Evolutionary conservation across 1,284 basidiomycete genomes (phyloP), one percentile per base, ranked within the genome.

Genomic region (Pseudozyma tsukubaensis): DNA sequence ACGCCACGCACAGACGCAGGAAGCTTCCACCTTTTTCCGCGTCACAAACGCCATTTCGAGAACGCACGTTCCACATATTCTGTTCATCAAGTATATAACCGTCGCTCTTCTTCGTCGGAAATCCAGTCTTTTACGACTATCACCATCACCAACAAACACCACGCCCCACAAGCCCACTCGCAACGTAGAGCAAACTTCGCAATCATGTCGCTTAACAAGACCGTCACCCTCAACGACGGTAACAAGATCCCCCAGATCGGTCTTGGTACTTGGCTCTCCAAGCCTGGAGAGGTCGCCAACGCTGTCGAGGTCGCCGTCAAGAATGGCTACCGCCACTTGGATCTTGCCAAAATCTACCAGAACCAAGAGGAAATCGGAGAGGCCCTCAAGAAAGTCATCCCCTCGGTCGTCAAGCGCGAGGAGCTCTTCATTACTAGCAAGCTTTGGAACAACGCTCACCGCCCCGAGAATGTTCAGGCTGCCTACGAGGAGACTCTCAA

Each of bases 181-280:
- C 48, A n/a, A 24, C 21, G 13, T n/a, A 29, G 2, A 3, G 24
- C 48, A 35, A 50, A 12, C 35, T 18, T 53, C 34, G 13, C 39
- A 29, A 69, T 24, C 56, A 80, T 80, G 78, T 76, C 76, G 55
- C 69, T 72, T 37, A 72, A 74, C 71, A 80, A 74, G 65, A 58
- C 62, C 34, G 14, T 83, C 49, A 77, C 74, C 5, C 76, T 83
- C 48, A 82, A 81, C 76, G 80, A 82, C 76, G 81, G 81, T 49
- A 78, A 81, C 72, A 72, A 72, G 56, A 83, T 83, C 64, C 82
- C 82, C 12, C 76, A 76, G 59, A 75, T 83, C 78, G 93, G 93
- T 48, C 88, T 93, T 44, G 92, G 92, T 10, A 94, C 92, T 32
- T 94, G 92, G 92, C 87, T 90, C 55, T 91, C 91, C 24, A 87